Evolutionary conservation across 352 stramenopile species (phyloP).

Genomic region (Phytophthora pluvialis): DNA sequence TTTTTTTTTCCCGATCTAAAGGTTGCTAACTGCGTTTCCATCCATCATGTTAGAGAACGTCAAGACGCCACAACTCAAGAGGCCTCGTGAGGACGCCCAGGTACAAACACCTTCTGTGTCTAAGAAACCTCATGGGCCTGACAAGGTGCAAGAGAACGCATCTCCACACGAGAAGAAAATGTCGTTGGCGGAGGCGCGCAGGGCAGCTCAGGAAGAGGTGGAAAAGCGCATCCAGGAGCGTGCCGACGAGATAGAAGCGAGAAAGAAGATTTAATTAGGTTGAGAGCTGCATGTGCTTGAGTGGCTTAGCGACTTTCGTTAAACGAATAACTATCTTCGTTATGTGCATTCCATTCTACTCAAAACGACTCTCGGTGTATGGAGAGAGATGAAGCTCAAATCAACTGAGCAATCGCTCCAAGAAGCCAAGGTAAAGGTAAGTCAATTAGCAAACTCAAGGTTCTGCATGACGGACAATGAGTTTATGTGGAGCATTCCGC

Average conservation of each 20-base stretch:
- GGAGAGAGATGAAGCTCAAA: too few species aligned
- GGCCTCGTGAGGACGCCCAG: background rate
- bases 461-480: too few species aligned
- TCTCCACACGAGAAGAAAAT: conserved; percentile 6
- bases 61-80: background rate
- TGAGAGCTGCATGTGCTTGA: background rate
- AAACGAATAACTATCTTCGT: too few species aligned
- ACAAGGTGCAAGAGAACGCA: background rate
- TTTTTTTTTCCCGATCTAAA: background rate
- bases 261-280: background rate
- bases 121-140: conserved; percentile 7
- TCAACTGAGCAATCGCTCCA: too few species aligned
- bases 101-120: background rate
- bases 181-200: conserved; percentile 10
- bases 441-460: too few species aligned
- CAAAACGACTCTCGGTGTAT: too few species aligned
- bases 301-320: background rate
- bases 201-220: conserved; percentile 3
- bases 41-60: background rate
- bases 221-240: conserved; percentile 2
- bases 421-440: too few species aligned
- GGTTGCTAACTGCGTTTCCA: background rate
- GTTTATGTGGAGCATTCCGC: too few species aligned
- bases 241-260: conserved; percentile 6
- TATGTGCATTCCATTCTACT: too few species aligned